A percentile compares a stretch with the other conserved stretches of the same genome.
Conservation (phyloP, 1,284 basidiomycete species). For the Pseudozyma sp. region DNA sequence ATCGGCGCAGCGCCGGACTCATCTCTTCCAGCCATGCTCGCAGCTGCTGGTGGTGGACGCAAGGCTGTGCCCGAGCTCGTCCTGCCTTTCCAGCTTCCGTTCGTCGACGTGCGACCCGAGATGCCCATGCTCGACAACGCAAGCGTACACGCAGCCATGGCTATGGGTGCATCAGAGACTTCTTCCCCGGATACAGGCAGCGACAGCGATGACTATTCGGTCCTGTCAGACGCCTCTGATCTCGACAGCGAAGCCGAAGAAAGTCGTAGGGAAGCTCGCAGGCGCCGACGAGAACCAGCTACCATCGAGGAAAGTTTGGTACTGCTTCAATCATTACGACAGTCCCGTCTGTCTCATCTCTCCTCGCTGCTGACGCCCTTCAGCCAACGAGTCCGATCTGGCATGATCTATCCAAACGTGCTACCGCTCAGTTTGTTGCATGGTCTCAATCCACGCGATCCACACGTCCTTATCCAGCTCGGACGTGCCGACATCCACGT, state of each 20-base stretch:
- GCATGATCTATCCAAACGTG: conserved; percentile 54
- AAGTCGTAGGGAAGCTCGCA: conserved; percentile 33
- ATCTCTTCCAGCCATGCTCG: conserved; percentile 39
- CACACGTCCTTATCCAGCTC: conserved; percentile 58
- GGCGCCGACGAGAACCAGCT: conserved; percentile 43
- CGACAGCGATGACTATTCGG: conserved; percentile 52
- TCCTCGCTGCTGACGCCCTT: conserved; percentile 62
- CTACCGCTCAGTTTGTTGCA: conserved; percentile 55
- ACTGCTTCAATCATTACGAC: conserved; percentile 63
- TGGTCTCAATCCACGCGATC: conserved; percentile 55
- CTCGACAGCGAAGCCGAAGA: conserved; percentile 45
- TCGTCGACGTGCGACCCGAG: conserved; percentile 31
- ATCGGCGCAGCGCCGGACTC: conserved; percentile 50
- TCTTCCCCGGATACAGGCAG: conserved; percentile 44
- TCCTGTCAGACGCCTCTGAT: conserved; percentile 41
- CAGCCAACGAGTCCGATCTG: conserved; percentile 55
- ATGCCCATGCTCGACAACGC: conserved; percentile 53
- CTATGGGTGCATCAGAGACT: conserved; percentile 46
- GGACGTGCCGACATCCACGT: conserved; percentile 62
- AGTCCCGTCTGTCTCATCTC: conserved; percentile 66
- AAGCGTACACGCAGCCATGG: conserved; percentile 43
- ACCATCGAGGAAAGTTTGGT: conserved; percentile 56
- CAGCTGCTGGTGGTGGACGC: conserved; percentile 56
- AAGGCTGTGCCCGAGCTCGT: conserved; percentile 59
- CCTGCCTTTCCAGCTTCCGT: conserved; percentile 50